A percentile compares a stretch with the other conserved stretches of the same genome.
Conservation (phyloP, 2,329 filamentous ascomycete species). For the Gremmenia infestans region DNA sequence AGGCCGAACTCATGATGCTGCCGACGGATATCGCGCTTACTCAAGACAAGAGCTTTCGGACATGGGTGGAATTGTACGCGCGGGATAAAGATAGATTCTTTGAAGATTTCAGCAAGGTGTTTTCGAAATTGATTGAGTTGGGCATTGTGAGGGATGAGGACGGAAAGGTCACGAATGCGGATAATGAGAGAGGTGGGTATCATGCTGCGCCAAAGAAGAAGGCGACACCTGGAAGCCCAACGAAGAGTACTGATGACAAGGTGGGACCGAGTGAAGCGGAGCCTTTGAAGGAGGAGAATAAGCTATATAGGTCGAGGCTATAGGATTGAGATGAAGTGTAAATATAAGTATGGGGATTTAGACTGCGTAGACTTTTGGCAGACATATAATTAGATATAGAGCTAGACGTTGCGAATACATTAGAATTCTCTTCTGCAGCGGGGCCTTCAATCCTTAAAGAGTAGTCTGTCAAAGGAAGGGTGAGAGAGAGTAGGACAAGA, state of each 20-base stretch:
- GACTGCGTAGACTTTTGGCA: background rate
- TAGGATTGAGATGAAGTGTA: constrained; percentile 12
- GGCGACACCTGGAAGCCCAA: constrained; percentile 29
- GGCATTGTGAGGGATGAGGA: constrained; percentile 51
- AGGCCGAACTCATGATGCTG: constrained; percentile 59
- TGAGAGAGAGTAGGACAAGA: no score
- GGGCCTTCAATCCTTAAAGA: background rate
- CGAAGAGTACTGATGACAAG: constrained; percentile 29
- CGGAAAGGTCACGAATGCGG: constrained; percentile 49
- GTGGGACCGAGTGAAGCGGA: constrained; percentile 35
- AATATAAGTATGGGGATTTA: constrained; percentile 5
- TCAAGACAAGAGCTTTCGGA: constrained; percentile 46
- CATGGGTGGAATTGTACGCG: constrained; percentile 55
- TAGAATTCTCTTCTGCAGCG: background rate
- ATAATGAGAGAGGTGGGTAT: constrained; percentile 54
- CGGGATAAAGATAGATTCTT: constrained; percentile 59
- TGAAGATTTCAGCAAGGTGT: constrained; percentile 52
- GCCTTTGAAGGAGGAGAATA: constrained; percentile 33
- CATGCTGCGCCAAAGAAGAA: constrained; percentile 52
- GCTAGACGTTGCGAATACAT: background rate
- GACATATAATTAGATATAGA: constrained; percentile 8
- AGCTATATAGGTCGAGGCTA: constrained; percentile 24
- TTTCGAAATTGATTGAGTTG: constrained; percentile 56
- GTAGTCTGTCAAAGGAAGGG: no score
- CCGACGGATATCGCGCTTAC: constrained; percentile 58